Base-by-base conservation (phyloP, 108 stramenopile species). In the Cylindrotheca fusiformis region DNA sequence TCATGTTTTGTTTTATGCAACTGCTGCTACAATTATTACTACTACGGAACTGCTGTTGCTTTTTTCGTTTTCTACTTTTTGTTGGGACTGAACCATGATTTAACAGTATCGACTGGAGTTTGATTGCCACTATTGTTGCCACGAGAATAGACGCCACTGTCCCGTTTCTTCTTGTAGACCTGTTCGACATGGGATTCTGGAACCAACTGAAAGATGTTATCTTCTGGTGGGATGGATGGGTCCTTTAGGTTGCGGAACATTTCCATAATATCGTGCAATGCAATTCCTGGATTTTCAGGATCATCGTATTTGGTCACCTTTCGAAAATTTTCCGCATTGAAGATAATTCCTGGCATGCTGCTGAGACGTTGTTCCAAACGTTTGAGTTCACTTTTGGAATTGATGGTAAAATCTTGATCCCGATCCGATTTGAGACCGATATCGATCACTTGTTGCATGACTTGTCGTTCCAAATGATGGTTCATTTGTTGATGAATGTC, bases 191-290 rank as follows among this genome's bases (percentile, higher is more conserved):
- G 10, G 6, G 6, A 5, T 32, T 63, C 50, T 0, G 75, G 75
- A 27, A 48, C 48, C n/a, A 76, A 46, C 27, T 55, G 63, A 59
- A 79, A 79, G 22, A 79, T 58, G 25, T 72, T 63, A 8, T 79
- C 60, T 31, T 69, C 54, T 52, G 56, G 62, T 12, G 68, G 59
- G n/a, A 74, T 46, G 45, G 20, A 14, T 32, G 54, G 31, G 32
- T 59, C 57, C 29, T 50, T 58, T 18, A 79, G 44, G 56, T 74
- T 74, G 22, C 73, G 78, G 32, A 72, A 46, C 5, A 79, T 55
- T n/a, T 31, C 53, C 68, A 69, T 71, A 46, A 74, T 58, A 25
- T 66, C 65, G 10, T 23, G 32, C 58, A 74, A 31, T 14, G 44
- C 65, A 18, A 69, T 18, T 6, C 36, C 36, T 5, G 26, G 18